Conservation (phyloP, 176 grass and related monocot genomes). For the Lolium perenne region DNA sequence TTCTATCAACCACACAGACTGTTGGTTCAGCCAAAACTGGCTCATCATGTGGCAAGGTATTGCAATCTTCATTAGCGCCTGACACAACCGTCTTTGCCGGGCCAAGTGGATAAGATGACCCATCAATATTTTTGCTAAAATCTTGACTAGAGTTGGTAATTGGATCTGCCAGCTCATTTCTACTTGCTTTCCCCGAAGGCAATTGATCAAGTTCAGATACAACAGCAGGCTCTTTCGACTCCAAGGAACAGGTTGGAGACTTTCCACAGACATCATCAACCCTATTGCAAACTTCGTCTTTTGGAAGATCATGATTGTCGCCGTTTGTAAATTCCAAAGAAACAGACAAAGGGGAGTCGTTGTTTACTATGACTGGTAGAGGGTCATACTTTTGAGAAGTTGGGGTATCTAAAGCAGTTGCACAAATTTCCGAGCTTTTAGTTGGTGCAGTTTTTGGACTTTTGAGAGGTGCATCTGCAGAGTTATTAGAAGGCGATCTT, state of each 20-base stretch:
- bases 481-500: slow-evolving; percentile 28
- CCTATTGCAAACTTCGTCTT: slow-evolving; percentile 24
- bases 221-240: slow-evolving; percentile 39
- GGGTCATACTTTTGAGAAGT: slow-evolving; percentile 29
- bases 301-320: slow-evolving; percentile 18
- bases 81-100: slow-evolving; percentile 31
- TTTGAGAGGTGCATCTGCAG: slow-evolving; percentile 39
- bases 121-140: slow-evolving; percentile 47
- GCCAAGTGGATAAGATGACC: slow-evolving; percentile 44
- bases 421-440: slow-evolving; percentile 30
- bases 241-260: slow-evolving; percentile 47
- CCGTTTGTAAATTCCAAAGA: slow-evolving; percentile 43
- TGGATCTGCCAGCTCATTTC: slow-evolving; percentile 40
- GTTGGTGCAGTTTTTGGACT: slow-evolving; percentile 35
- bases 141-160: slow-evolving; percentile 17
- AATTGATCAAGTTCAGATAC: slow-evolving; percentile 40
- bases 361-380: slow-evolving; percentile 14
- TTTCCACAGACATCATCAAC: slow-evolving; percentile 39
- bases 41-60: slow-evolving; percentile 42
- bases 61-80: slow-evolving; percentile 22
- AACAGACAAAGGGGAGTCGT: slow-evolving; percentile 31
- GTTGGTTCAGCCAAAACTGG: slow-evolving; percentile 44
- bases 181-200: slow-evolving; percentile 45
- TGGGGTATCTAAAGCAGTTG: slow-evolving; percentile 40
- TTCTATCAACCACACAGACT: slow-evolving; percentile 44